These are phyloP conservation scores for Omphalotus guepiniiformis DNA, from an alignment of 768 basidiomycete genomes.

Conservation along the genomic window DNA sequence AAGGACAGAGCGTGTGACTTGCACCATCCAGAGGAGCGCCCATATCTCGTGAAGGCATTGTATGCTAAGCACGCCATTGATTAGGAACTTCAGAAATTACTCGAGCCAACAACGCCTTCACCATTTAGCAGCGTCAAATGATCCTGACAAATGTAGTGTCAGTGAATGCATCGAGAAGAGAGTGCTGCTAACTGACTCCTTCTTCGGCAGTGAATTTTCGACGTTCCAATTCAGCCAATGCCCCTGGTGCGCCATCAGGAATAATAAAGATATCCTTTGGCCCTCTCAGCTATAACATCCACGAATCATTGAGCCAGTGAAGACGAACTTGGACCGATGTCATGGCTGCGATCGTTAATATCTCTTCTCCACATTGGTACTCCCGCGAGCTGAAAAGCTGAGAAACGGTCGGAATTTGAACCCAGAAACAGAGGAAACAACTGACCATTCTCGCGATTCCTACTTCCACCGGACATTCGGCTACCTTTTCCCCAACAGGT, in stretches of 20 bases:
- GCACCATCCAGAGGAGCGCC: slow-evolving; percentile 88
- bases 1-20: slow-evolving; percentile 90
- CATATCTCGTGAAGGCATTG: slow-evolving; percentile 86
- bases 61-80: slow-evolving; percentile 51
- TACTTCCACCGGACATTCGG: slow-evolving; percentile 92
- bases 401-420: background rate
- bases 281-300: background rate
- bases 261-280: slow-evolving; percentile 87
- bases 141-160: slow-evolving; percentile 71
- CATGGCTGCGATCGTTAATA: slow-evolving; percentile 95
- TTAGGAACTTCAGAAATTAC: background rate
- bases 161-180: slow-evolving; percentile 9
- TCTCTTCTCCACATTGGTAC: slow-evolving; percentile 90
- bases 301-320: no score
- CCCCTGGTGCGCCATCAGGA: slow-evolving; percentile 80
- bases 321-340: slow-evolving; percentile 76
- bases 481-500: slow-evolving; percentile 75
- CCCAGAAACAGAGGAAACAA: slow-evolving; percentile 3
- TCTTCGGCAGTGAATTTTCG: slow-evolving; percentile 98
- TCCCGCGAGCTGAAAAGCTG: slow-evolving; percentile 86
- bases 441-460: slow-evolving; percentile 91
- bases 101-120: slow-evolving; percentile 26
- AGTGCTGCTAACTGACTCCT: slow-evolving; percentile 50
- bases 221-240: slow-evolving; percentile 86
- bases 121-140: slow-evolving; percentile 94